phyloP scores from a whole-genome alignment of 108 stramenopile genomes.

The Fistulifera solaris region DNA sequence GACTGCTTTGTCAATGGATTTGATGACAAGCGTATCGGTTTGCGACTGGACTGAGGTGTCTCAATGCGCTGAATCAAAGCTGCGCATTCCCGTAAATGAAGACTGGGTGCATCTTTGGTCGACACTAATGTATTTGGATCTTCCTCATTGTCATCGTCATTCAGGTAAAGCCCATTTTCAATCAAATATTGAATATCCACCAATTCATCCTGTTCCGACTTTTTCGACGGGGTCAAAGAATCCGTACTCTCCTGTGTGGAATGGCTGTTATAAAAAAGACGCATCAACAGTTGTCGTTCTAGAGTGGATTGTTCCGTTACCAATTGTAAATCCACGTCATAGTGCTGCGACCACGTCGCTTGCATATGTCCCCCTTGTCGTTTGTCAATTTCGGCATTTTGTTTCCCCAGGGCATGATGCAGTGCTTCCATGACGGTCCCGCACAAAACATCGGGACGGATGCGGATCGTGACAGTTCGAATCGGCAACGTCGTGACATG shows the following conservation, averaged over 20 bases:
- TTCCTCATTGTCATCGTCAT: no score
- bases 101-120: no score
- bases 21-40: not conserved
- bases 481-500: slow-evolving; percentile 30
- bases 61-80: slow-evolving; percentile 46
- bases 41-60: slow-evolving; percentile 11
- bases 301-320: slow-evolving; percentile 50
- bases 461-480: slow-evolving; percentile 60
- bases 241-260: no score
- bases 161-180: no score
- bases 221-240: no score
- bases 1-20: slow-evolving; percentile 3
- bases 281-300: slow-evolving; percentile 49
- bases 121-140: no score
- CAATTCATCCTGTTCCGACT: no score
- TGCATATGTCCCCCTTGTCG: slow-evolving; percentile 60
- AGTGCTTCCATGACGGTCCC: slow-evolving; percentile 54
- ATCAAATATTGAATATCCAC: no score
- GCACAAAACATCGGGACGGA: slow-evolving; percentile 84
- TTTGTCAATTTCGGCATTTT: slow-evolving; percentile 17
- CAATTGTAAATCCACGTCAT: slow-evolving; percentile 65
- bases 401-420: slow-evolving; percentile 19
- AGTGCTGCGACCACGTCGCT: slow-evolving; percentile 16
- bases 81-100: slow-evolving; percentile 33
- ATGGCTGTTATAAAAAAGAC: slow-evolving; percentile 49